Evolutionary conservation across 441 rosid species (phyloP).

Genomic region (Mallotus japonicus): DNA sequence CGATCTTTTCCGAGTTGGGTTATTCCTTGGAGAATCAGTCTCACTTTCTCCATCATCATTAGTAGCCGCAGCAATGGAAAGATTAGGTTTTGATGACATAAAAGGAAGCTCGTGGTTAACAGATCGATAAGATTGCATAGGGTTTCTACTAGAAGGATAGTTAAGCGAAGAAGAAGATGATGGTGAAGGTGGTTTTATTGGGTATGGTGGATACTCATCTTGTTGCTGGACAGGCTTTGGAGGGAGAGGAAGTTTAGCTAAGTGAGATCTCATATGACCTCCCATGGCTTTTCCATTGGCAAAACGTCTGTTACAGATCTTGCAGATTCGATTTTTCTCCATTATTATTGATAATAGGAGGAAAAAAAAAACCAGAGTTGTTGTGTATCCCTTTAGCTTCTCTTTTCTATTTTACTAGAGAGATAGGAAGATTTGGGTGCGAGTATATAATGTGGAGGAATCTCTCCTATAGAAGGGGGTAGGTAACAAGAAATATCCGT

Average conservation of each 20-base stretch:
- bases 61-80: background rate
- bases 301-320: constrained; percentile 55
- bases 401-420: background rate
- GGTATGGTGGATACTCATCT: background rate
- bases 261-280: constrained; percentile 73
- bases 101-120: constrained; percentile 9
- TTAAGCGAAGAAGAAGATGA: constrained; percentile 26
- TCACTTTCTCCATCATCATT: constrained; percentile 28
- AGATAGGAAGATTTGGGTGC: constrained; percentile 7
- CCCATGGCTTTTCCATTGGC: constrained; percentile 71
- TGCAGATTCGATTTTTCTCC: constrained; percentile 39
- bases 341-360: constrained; percentile 18
- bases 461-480: constrained; percentile 19
- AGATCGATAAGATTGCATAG: constrained; percentile 24
- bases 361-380: background rate
- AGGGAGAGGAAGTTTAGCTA: constrained; percentile 41
- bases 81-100: constrained; percentile 11
- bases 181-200: constrained; percentile 5
- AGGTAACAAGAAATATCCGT: constrained; percentile 25
- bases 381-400: background rate
- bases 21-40: constrained; percentile 24
- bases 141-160: background rate
- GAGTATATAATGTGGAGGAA: constrained; percentile 3
- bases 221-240: constrained; percentile 24
- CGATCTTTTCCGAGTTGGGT: constrained; percentile 33